Percentiles rank a stretch among this genome's conserved stretches.
phyloP scores from a whole-genome alignment of 805 yeast species.

The Wickerhamomyces hampshirensis region DNA sequence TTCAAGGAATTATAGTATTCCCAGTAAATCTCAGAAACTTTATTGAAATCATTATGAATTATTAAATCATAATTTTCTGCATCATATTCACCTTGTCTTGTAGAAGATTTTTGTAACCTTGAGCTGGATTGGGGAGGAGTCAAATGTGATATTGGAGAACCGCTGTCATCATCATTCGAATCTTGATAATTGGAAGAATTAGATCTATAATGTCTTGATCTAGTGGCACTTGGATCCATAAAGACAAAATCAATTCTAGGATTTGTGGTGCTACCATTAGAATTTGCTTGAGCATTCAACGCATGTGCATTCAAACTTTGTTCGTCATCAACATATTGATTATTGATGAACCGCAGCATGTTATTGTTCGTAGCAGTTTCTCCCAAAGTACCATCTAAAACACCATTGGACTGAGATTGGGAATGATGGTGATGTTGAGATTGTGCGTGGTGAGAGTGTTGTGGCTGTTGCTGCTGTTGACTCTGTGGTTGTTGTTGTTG shows the following conservation, averaged over 20 bases:
- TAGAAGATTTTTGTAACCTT: conserved; percentile 20
- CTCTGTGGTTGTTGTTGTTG: conserved; percentile 9
- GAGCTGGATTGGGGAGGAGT: conserved; percentile 17
- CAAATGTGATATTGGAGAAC: conserved; percentile 15
- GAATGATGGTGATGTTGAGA: conserved; percentile 14
- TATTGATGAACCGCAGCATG: conserved; percentile 26
- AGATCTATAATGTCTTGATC: conserved; percentile 20
- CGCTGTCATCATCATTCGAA: conserved; percentile 15
- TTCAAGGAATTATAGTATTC: conserved; percentile 28
- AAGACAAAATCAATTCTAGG: conserved; percentile 26
- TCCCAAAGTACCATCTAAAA: conserved; percentile 15
- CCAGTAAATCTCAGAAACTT: conserved; percentile 28
- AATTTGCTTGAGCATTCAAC: conserved; percentile 5
- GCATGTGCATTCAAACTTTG: conserved; percentile 14
- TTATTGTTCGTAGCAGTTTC: conserved; percentile 21
- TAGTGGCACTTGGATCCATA: conserved; percentile 25
- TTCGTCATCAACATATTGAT: conserved; percentile 27
- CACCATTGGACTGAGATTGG: conserved; percentile 13
- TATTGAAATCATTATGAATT: conserved; percentile 28
- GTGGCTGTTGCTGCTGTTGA: conserved; percentile 8
- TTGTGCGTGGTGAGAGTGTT: conserved; percentile 12
- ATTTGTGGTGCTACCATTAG: conserved; percentile 9
- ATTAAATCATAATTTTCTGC: conserved; percentile 28
- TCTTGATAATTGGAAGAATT: conserved; percentile 16
- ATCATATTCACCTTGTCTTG: conserved; percentile 21